These are phyloP conservation scores for Phytophthora agathidicida DNA, from an alignment of 352 stramenopile species.

Conservation along the genomic window DNA sequence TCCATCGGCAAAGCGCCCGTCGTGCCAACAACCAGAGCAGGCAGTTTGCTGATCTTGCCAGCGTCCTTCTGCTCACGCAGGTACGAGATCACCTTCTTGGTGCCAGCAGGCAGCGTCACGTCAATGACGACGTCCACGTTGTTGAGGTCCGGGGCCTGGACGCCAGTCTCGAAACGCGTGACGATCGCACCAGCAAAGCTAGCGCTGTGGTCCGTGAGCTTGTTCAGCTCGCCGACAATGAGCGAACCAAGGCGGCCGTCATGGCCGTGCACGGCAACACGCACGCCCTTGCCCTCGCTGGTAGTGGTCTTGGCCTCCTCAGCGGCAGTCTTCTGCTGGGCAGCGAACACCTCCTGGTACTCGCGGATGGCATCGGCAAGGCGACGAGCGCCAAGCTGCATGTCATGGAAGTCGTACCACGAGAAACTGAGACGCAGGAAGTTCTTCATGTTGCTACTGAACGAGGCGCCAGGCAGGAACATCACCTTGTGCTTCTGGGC, in stretches of 20 bases:
- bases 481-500: slow-evolving; percentile 89
- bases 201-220: slow-evolving; percentile 51
- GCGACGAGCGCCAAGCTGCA: slow-evolving; percentile 76
- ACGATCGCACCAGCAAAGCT: slow-evolving; percentile 65
- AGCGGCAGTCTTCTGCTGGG: slow-evolving; percentile 30
- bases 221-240: slow-evolving; percentile 68
- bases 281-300: slow-evolving; percentile 39
- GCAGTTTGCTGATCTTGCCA: slow-evolving; percentile 72
- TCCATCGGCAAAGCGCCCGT: slow-evolving; percentile 66
- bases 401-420: slow-evolving; percentile 85
- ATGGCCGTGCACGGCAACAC: slow-evolving; percentile 76
- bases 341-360: slow-evolving; percentile 53
- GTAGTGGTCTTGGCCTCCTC: slow-evolving; percentile 10
- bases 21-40: slow-evolving; percentile 80
- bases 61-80: slow-evolving; percentile 62
- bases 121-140: slow-evolving; percentile 80
- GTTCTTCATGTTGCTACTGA: slow-evolving; percentile 89
- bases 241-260: slow-evolving; percentile 71
- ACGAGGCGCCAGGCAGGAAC: slow-evolving; percentile 84
- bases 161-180: slow-evolving; percentile 48
- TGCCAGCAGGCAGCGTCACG: slow-evolving; percentile 77
- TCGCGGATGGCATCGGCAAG: slow-evolving; percentile 74
- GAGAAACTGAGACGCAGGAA: slow-evolving; percentile 88
- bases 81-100: slow-evolving; percentile 62
- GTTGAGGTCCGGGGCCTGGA: slow-evolving; percentile 42